Evolutionary conservation across 495 filamentous ascomycete species (phyloP).

Genomic region (Lasiosphaeria ovina): DNA sequence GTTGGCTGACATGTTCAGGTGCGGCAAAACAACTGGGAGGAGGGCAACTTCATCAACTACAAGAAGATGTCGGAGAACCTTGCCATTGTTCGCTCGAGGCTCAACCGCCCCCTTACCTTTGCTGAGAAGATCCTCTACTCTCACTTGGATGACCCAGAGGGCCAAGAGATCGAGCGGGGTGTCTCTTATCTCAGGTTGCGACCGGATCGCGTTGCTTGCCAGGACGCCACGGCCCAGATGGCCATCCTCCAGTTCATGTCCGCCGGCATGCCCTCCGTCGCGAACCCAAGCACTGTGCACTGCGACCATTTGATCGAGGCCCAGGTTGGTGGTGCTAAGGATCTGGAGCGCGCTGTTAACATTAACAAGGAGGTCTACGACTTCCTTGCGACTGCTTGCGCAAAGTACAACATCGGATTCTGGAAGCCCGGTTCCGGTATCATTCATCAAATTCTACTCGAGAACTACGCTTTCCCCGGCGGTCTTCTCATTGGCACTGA

Average conservation of each 20-base stretch:
- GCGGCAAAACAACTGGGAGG: constrained; percentile 56
- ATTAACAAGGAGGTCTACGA: constrained; percentile 99
- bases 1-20: constrained; percentile 33
- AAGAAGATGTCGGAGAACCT: constrained; percentile 99
- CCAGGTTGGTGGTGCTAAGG: constrained; percentile 89
- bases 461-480: constrained; percentile 98
- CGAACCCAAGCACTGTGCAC: constrained; percentile 95
- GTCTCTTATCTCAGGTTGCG: constrained; percentile 93
- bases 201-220: constrained; percentile 97
- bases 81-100: constrained; percentile 75
- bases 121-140: constrained; percentile 99
- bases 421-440: constrained; percentile 98
- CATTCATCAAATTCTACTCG: constrained; percentile 97
- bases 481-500: constrained; percentile 98
- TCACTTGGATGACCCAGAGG: constrained; percentile 95
- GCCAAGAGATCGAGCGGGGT: constrained; percentile 93
- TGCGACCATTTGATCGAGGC: constrained; percentile 99
- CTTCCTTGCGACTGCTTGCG: constrained; percentile 90
- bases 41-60: constrained; percentile 59
- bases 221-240: constrained; percentile 99
- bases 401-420: constrained; percentile 99
- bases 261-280: constrained; percentile 90
- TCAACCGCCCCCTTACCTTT: constrained; percentile 90
- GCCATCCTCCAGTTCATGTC: constrained; percentile 99
- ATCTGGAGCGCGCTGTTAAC: constrained; percentile 83